Base-by-base conservation (phyloP, 1,139 yeast species). In the Debaryomyces coudertii region DNA sequence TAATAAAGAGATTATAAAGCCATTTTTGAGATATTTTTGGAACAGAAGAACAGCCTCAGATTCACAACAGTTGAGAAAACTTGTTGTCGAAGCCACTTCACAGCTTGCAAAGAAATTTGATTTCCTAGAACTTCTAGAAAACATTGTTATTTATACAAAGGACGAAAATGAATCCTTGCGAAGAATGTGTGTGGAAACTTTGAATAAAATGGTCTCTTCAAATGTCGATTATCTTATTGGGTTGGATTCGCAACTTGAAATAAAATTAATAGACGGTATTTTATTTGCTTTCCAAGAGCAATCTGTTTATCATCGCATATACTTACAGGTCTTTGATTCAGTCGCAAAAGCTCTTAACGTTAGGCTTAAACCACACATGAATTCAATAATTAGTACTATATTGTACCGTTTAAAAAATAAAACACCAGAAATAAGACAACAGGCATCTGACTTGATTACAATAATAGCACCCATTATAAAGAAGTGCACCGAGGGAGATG, bases 251-350 rank as follows among this genome's bases (percentile, higher is more conserved):
- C 65, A 60, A 35, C 52, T 84, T 11, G 96, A 90, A 53, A 78
- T 81, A 39, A 69, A 83, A 38, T 69, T 93, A 36, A 76, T 93
- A 8, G 98, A 93, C 65, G 96, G 96, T 1, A 73, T 90, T 2
- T 65, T 92, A n/a, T 83, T 77, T 49, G 90, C 96, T 0, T 87
- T 88, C 60, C 96, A 90, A 63, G 90, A 88, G 49, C 97, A 90
- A 57, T 73, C 81, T 0, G 49, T 53, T 1, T 80, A 78, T 27
- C 85, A 83, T 50, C 58, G 65, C 4, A 69, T 81, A 0, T 75
- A 89, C 37, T 68, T 90, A 38, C 75, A 74, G 46, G 87, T 89
- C 0, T 80, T 92, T 58, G 85, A 87, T 0, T 71, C 85, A 0
- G 81, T 87, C 1, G 77, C 88, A 5, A 72, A 67, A n/a, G 81